phyloP scores from a whole-genome alignment of 73 alveolate genomes.

The Paramecium sonneborni region DNA sequence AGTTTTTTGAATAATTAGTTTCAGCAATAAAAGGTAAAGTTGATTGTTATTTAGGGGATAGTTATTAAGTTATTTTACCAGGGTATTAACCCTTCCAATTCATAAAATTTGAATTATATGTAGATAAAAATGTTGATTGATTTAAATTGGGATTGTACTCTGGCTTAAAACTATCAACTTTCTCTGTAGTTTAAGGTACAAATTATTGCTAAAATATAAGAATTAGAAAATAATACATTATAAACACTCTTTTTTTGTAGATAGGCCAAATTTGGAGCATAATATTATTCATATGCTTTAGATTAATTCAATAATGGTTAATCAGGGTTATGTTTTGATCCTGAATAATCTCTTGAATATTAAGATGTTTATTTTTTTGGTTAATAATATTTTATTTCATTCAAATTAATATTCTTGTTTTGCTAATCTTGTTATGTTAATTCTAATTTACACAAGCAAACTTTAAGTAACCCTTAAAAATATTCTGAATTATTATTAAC shows the following conservation, averaged over 20 bases:
- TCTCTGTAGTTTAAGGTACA: not conserved
- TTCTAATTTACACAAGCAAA: not conserved
- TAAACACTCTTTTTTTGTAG: not conserved
- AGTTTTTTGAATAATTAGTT: conserved; percentile 4
- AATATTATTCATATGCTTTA: conserved; percentile 6
- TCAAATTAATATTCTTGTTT: not conserved
- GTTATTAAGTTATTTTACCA: not conserved
- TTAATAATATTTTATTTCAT: not conserved
- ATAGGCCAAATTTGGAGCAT: not conserved
- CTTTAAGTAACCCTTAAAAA: not conserved
- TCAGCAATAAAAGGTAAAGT: conserved; percentile 21
- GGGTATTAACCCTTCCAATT: conserved; percentile 2
- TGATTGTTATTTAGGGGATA: conserved; percentile 12
- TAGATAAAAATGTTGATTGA: not conserved
- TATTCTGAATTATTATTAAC: conserved; percentile 1
- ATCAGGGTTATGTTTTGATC: not conserved
- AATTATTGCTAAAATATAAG: not conserved
- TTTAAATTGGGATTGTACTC: not conserved
- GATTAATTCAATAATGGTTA: not conserved
- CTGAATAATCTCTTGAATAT: not conserved
- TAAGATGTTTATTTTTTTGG: not conserved
- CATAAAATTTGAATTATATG: conserved; percentile 1
- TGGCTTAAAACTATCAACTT: not conserved
- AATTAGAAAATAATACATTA: not conserved
- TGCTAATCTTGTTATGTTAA: not conserved